Base-by-base conservation (phyloP, 371 early-diverging fungal species). In the Actinomortierella ambigua region DNA sequence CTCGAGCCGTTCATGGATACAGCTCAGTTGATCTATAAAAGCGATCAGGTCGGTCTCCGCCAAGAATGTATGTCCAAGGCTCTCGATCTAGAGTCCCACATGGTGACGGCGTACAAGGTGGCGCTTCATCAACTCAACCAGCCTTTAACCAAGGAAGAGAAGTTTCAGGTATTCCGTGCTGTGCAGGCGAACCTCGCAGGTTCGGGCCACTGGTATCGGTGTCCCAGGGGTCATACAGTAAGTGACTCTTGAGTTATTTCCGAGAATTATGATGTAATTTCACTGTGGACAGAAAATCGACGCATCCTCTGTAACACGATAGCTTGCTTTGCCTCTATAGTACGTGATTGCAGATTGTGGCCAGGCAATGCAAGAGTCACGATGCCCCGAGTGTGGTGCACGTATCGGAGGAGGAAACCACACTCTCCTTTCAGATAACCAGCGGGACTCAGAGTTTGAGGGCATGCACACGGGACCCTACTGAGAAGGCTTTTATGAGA, bases 281-380 rank as follows among this genome's bases (percentile, higher is more conserved):
- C 6, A 18, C 18, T 44, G 43, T 17, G 11, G 26, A 1, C 27
- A 2, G 18, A 14, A 26, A 15, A 55, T 11, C 26, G 14, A 27
- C 47, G 29, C 1, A 18, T 47, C 27, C 1, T 39, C 18, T 40
- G n/a, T 15, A 20, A 18, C 29, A 14, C 8, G 3, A 17, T 40
- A 50, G 26, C 22, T 2, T 18, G 18, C 18, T 34, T 29, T 22
- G 2, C 2, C 17, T 55, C 39, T 15, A 44, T 57, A 78, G 61
- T 81, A 76, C 46, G 61, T 75, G 1, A 79, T 81, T 48, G 81
- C 76, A 13, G 69, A 77, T 11, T 81, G 81, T 51, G 81, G 81
- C 1, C 40, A 20, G 14, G 69, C 81, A 3, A 66, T 73, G 66
- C 58, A 78, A 55, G 5, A 6, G 8, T 29, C 59, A 11, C 28